Percentiles rank a stretch among this genome's conserved stretches.
phyloP scores from a whole-genome alignment of 257 asterid genomes.

The Salvia splendens region DNA sequence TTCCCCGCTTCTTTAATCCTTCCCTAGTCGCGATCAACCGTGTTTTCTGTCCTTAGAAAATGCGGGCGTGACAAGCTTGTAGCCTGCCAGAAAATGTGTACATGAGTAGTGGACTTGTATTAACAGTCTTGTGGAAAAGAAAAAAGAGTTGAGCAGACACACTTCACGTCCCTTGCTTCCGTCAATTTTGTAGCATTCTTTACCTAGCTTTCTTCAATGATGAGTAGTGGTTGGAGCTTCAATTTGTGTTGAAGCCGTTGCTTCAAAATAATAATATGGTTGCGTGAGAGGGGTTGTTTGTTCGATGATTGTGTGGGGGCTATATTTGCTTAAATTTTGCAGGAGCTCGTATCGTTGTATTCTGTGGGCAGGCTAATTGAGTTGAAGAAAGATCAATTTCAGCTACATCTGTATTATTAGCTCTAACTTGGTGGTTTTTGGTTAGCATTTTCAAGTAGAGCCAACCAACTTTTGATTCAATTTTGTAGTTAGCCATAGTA shows the following conservation, averaged over 20 bases:
- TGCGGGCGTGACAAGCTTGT: no score
- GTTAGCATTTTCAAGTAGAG: not conserved
- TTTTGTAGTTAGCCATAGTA: no score
- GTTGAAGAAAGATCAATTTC: not conserved
- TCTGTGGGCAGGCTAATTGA: not conserved
- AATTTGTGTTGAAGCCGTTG: conserved; percentile 9
- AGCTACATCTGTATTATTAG: not conserved
- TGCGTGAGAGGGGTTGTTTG: not conserved
- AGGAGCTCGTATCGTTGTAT: conserved; percentile 26
- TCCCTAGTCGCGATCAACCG: no score
- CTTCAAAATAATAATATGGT: not conserved
- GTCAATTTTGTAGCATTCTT: conserved; percentile 25
- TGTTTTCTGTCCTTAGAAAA: no score
- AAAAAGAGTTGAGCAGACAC: conserved; percentile 28
- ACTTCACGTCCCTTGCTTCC: conserved; percentile 23
- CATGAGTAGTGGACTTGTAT: conserved; percentile 51
- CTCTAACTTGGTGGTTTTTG: not conserved
- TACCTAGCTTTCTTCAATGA: conserved; percentile 18
- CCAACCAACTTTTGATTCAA: not conserved
- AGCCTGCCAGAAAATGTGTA: conserved; percentile 54
- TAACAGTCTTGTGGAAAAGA: conserved; percentile 40
- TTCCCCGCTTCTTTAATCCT: no score
- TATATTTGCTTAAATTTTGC: conserved; percentile 34
- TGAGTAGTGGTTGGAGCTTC: not conserved
- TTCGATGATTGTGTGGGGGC: not conserved